A percentile compares a stretch with the other conserved stretches of the same genome.
Evolutionary conservation across 352 stramenopile genomes (phyloP).

Genomic region (Phytophthora idaei): DNA sequence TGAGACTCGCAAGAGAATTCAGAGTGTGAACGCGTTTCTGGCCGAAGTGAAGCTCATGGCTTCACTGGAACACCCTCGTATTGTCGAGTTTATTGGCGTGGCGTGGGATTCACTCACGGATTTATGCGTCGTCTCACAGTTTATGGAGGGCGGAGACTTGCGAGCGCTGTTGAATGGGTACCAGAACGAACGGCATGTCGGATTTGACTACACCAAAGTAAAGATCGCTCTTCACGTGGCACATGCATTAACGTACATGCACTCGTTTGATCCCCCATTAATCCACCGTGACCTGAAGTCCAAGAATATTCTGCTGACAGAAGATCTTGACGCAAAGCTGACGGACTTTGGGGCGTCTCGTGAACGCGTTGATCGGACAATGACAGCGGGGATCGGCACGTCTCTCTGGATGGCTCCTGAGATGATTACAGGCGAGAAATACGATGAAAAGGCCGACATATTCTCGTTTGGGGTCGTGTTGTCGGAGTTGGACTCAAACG

Average conservation of each 20-base stretch:
- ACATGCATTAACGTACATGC: conserved; percentile 41
- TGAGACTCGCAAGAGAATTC: conserved; percentile 24
- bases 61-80: conserved; percentile 34
- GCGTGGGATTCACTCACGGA: conserved; percentile 50
- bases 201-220: conserved; percentile 43
- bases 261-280: conserved; percentile 26
- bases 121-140: conserved; percentile 47
- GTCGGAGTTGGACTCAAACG: conserved; percentile 35
- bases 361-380: conserved; percentile 31
- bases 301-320: conserved; percentile 37
- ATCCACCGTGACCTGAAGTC: conserved; percentile 36
- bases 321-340: conserved; percentile 35
- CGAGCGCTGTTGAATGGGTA: conserved; percentile 33
- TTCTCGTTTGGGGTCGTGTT: conserved; percentile 47
- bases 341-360: conserved; percentile 50
- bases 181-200: conserved; percentile 8
- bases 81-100: conserved; percentile 52
- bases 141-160: conserved; percentile 46
- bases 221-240: conserved; percentile 46
- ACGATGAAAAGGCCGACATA: conserved; percentile 39
- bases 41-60: conserved; percentile 57
- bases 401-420: conserved; percentile 36
- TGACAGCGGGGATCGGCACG: conserved; percentile 42
- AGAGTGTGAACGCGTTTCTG: conserved; percentile 49
- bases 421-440: conserved; percentile 38